phyloP scores from a whole-genome alignment of 108 stramenopile species.

The Discostella pseudostelligera region DNA sequence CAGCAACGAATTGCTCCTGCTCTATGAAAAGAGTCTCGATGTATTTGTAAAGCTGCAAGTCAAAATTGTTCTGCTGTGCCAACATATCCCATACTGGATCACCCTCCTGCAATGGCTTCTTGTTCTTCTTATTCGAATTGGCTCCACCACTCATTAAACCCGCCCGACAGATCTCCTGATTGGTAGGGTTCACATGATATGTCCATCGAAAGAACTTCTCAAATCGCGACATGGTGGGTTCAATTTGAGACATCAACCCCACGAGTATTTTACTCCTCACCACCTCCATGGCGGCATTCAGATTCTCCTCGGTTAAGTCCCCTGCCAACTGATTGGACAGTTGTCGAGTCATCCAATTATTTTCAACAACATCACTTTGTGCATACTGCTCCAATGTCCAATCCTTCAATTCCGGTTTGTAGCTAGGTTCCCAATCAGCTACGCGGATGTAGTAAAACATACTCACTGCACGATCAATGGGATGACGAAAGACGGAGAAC shows the following conservation, averaged over 20 bases:
- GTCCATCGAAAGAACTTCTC: constrained; percentile 64
- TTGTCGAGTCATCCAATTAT: constrained; percentile 66
- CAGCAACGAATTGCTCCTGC: constrained; percentile 50
- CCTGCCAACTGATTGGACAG: constrained; percentile 47
- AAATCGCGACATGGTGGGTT: constrained; percentile 54
- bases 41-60: constrained; percentile 53
- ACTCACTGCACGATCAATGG: constrained; percentile 55
- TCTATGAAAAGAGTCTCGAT: constrained; percentile 53
- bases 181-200: constrained; percentile 49
- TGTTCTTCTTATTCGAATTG: constrained; percentile 57
- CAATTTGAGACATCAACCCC: constrained; percentile 53
- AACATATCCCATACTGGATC: constrained; percentile 48
- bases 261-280: constrained; percentile 54
- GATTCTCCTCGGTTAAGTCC: constrained; percentile 45
- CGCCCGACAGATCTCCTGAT: constrained; percentile 54
- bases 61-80: constrained; percentile 54
- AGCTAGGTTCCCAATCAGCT: constrained; percentile 57
- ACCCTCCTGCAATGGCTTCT: constrained; percentile 46
- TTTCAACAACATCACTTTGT: constrained; percentile 45
- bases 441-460: constrained; percentile 60
- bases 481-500: constrained; percentile 62
- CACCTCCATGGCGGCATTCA: constrained; percentile 54
- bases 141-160: constrained; percentile 46
- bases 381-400: constrained; percentile 61
- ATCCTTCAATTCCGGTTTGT: constrained; percentile 53